phyloP scores from a whole-genome alignment of 176 grass and related monocot genomes.

The Zizania latifolia region DNA sequence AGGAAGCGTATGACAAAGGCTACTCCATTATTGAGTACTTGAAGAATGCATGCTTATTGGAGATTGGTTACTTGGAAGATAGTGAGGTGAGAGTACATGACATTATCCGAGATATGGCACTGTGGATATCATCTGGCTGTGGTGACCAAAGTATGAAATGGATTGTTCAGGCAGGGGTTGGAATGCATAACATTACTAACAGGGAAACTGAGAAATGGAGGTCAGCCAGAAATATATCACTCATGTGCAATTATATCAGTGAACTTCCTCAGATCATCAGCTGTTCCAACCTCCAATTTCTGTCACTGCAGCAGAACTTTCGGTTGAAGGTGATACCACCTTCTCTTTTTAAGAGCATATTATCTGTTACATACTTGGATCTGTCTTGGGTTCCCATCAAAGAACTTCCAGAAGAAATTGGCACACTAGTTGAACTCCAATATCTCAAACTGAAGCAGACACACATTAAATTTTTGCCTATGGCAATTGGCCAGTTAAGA shows the following conservation, averaged over 20 bases:
- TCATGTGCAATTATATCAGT: slow-evolving; percentile 39
- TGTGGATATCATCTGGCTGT: slow-evolving; percentile 31
- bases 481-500: neutral
- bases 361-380: slow-evolving; percentile 26
- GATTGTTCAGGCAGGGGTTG: slow-evolving; percentile 20
- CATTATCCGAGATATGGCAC: slow-evolving; percentile 38
- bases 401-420: slow-evolving; percentile 41
- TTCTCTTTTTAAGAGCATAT: slow-evolving; percentile 18
- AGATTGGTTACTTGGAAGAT: slow-evolving; percentile 1
- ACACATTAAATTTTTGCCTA: slow-evolving; percentile 23
- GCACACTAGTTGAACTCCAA: slow-evolving; percentile 24
- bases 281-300: slow-evolving; percentile 18
- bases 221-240: slow-evolving; percentile 33
- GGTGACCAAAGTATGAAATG: slow-evolving; percentile 14
- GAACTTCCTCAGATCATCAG: slow-evolving; percentile 25
- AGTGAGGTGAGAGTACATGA: slow-evolving; percentile 31
- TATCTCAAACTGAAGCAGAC: slow-evolving; percentile 37
- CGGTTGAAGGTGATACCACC: slow-evolving; percentile 18
- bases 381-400: slow-evolving; percentile 40
- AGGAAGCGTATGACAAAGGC: slow-evolving; percentile 28
- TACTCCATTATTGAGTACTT: slow-evolving; percentile 44
- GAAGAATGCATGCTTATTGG: slow-evolving; percentile 44
- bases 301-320: slow-evolving; percentile 36
- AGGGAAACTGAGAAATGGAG: slow-evolving; percentile 20
- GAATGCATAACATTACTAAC: slow-evolving; percentile 11